phyloP scores from a whole-genome alignment of 2,329 filamentous ascomycete species.

The Paecilomyces fulvus region DNA sequence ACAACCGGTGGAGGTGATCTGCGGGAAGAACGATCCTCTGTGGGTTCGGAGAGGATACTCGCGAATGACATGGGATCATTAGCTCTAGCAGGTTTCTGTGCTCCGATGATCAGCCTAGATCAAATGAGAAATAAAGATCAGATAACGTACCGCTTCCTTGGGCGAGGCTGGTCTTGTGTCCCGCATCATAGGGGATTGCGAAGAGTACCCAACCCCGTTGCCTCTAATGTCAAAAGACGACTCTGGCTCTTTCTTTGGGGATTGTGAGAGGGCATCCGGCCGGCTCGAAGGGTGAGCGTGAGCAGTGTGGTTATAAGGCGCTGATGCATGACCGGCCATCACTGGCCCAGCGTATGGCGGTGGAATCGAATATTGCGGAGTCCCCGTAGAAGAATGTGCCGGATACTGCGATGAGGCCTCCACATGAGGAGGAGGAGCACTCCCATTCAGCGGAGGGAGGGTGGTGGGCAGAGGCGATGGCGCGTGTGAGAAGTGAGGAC shows the following conservation, averaged over 20 bases:
- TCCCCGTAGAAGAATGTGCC: conserved; percentile 20
- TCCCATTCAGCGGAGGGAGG: conserved; percentile 33
- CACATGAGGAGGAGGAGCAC: conserved; percentile 19
- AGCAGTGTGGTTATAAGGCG: conserved; percentile 28
- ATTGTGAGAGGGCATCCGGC: conserved; percentile 31
- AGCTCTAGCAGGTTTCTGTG: conserved; percentile 61
- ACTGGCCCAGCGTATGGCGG: conserved; percentile 27
- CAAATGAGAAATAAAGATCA: background rate
- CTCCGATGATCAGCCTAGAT: conserved; percentile 11
- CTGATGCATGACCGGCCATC: conserved; percentile 26
- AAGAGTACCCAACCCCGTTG: conserved; percentile 22
- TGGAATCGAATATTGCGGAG: conserved; percentile 25
- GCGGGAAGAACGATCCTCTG: conserved; percentile 49
- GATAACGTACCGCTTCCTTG: conserved; percentile 31
- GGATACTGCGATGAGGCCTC: conserved; percentile 30
- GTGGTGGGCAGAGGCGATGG: conserved; percentile 32
- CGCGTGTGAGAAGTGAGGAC: conserved; percentile 33
- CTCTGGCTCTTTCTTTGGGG: conserved; percentile 34
- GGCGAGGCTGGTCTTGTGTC: conserved; percentile 26
- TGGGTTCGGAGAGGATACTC: conserved; percentile 78
- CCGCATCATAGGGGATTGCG: conserved; percentile 25
- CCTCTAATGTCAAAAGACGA: conserved; percentile 22
- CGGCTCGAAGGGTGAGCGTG: conserved; percentile 35
- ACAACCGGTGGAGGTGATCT: conserved; percentile 39
- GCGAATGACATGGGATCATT: conserved; percentile 93